These are phyloP conservation scores for Gonium pectorale DNA, from an alignment of 139 green algal species.

Conservation along the genomic window DNA sequence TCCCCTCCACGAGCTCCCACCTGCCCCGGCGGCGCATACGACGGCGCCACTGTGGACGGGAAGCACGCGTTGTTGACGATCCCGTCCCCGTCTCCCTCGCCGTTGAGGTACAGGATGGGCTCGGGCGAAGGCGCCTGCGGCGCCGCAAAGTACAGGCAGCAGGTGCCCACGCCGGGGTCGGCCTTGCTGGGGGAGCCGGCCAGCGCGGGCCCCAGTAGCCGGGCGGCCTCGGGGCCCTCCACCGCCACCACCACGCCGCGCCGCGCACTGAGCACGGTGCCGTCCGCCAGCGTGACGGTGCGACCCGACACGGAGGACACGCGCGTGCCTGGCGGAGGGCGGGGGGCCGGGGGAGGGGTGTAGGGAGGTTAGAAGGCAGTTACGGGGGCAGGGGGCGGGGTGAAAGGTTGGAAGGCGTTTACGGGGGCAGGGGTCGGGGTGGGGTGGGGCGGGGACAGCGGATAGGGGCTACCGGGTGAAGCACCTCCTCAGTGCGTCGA, in stretches of 20 bases:
- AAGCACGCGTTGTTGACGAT: constrained; percentile 98
- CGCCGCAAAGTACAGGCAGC: constrained; percentile 89
- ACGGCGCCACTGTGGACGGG: constrained; percentile 82
- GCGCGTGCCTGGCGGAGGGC: constrained; percentile 5
- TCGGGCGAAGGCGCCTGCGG: constrained; percentile 61
- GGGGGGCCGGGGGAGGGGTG: background rate
- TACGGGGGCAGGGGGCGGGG: too few relatives aligned
- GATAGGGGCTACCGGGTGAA: too few relatives aligned
- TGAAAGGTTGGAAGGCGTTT: too few relatives aligned
- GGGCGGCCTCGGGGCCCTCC: constrained; percentile 79
- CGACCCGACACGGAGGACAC: constrained; percentile 48
- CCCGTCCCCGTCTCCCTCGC: constrained; percentile 67
- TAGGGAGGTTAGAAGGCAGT: too few relatives aligned
- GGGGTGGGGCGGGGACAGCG: too few relatives aligned
- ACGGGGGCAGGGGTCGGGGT: too few relatives aligned
- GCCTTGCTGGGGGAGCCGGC: constrained; percentile 67
- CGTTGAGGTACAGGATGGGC: constrained; percentile 95
- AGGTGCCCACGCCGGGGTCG: constrained; percentile 83
- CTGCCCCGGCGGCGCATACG: constrained; percentile 90
- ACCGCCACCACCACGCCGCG: constrained; percentile 88
- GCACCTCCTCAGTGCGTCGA: too few relatives aligned
- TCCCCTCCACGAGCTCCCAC: constrained; percentile 24
- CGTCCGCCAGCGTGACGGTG: constrained; percentile 63
- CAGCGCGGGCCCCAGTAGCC: constrained; percentile 75
- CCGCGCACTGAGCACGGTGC: constrained; percentile 57